These are phyloP conservation scores for Plenodomus tracheiphilus DNA, from an alignment of 2,329 filamentous ascomycete genomes.

Conservation along the genomic window DNA sequence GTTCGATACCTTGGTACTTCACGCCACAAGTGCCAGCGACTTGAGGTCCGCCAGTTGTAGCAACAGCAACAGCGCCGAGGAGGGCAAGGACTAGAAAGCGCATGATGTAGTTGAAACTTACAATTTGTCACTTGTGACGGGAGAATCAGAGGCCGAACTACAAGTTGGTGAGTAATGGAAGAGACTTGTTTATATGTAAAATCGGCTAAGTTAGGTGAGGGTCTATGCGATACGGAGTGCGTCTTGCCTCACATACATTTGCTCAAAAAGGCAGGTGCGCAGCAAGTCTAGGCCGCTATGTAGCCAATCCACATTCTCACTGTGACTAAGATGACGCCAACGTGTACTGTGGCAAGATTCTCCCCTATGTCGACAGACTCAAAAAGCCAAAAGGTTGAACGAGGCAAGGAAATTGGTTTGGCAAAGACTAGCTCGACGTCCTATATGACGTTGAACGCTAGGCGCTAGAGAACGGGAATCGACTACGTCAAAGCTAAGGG, in stretches of 20 bases:
- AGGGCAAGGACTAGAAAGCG: conserved; percentile 5
- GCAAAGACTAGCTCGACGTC: background rate
- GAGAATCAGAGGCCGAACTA: background rate
- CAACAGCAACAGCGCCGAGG: conserved; percentile 8
- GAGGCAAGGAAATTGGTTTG: background rate
- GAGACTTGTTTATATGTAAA: background rate
- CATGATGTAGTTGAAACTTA: conserved; percentile 1
- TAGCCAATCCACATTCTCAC: background rate
- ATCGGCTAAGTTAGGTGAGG: background rate
- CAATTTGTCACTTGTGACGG: background rate
- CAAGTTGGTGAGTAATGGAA: background rate
- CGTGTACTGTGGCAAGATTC: background rate
- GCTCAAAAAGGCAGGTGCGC: background rate
- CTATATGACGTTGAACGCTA: background rate
- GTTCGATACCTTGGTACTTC: conserved; percentile 49
- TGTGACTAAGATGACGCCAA: background rate
- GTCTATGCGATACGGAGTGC: background rate
- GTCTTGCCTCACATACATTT: background rate
- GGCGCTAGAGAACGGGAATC: background rate
- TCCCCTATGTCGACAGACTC: background rate
- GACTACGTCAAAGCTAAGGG: background rate
- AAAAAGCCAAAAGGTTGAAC: background rate
- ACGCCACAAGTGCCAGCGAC: conserved; percentile 27
- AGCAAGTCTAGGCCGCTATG: background rate
- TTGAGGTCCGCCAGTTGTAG: conserved; percentile 5